Evolutionary conservation across 805 yeast genomes (phyloP).

Genomic region (Metschnikowia lachancei): DNA sequence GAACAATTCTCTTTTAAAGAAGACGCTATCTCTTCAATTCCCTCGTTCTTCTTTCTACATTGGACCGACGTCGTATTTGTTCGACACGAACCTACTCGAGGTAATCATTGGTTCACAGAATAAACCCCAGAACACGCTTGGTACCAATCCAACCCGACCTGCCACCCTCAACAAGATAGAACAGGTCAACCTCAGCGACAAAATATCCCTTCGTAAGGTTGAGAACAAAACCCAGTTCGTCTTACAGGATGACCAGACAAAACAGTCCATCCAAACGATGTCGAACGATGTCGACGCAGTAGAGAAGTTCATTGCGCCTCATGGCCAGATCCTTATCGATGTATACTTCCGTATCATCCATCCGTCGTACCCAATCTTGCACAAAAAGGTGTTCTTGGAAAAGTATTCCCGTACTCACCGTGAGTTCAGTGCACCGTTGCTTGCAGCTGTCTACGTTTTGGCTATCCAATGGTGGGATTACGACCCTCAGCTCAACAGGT

Average conservation of each 20-base stretch:
- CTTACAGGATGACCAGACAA: constrained; percentile 75
- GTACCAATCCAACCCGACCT: constrained; percentile 9
- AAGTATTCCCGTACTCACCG: constrained; percentile 88
- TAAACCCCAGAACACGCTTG: constrained; percentile 23
- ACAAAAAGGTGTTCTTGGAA: constrained; percentile 86
- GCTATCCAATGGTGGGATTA: constrained; percentile 96
- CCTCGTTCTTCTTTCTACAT: constrained; percentile 88
- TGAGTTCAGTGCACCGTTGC: constrained; percentile 84
- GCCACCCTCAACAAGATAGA: constrained; percentile 50
- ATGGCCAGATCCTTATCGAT: constrained; percentile 78
- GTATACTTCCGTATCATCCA: constrained; percentile 83
- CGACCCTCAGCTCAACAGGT: constrained; percentile 70
- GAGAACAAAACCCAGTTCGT: constrained; percentile 73
- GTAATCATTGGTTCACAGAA: constrained; percentile 46
- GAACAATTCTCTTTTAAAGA: constrained; percentile 62
- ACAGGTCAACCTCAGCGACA: constrained; percentile 70
- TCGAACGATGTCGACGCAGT: constrained; percentile 79
- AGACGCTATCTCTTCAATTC: constrained; percentile 72
- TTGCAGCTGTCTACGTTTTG: constrained; percentile 85
- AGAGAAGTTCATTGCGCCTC: constrained; percentile 86
- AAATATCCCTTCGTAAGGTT: constrained; percentile 73
- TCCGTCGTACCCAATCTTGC: constrained; percentile 88
- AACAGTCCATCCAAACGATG: constrained; percentile 62
- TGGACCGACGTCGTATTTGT: constrained; percentile 79
- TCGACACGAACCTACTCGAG: constrained; percentile 69